Evolutionary conservation across 768 basidiomycete species (phyloP).

Genomic region (Termitomyces sp.): DNA sequence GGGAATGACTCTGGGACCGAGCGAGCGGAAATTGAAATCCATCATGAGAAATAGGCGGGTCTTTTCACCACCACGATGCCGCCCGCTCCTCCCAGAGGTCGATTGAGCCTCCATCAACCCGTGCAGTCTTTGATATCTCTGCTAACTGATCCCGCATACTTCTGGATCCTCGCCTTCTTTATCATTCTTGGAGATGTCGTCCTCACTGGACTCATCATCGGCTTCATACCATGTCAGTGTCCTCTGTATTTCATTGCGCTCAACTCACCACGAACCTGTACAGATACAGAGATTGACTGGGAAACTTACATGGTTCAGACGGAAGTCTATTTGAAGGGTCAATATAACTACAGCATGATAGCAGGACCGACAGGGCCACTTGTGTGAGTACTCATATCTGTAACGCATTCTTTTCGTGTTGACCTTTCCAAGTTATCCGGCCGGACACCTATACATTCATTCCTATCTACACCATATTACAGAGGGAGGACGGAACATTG

Average conservation of each 20-base stretch:
- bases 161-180: slow-evolving; percentile 62
- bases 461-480: slow-evolving; percentile 64
- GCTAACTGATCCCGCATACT: slow-evolving; percentile 55
- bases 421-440: slow-evolving; percentile 72
- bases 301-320: slow-evolving; percentile 93
- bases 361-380: slow-evolving; percentile 90
- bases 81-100: slow-evolving; percentile 3
- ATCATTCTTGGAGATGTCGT: slow-evolving; percentile 72
- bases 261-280: slow-evolving; percentile 15
- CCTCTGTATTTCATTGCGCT: neutral
- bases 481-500: slow-evolving; percentile 54
- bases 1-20: neutral
- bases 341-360: slow-evolving; percentile 78
- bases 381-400: slow-evolving; percentile 54
- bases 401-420: neutral
- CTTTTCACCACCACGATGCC: slow-evolving; percentile 9
- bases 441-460: slow-evolving; percentile 87
- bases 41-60: neutral
- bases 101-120: slow-evolving; percentile 6
- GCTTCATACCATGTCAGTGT: slow-evolving; percentile 74
- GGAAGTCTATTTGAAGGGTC: slow-evolving; percentile 72
- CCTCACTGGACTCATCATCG: slow-evolving; percentile 78
- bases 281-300: slow-evolving; percentile 99
- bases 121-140: slow-evolving; percentile 27
- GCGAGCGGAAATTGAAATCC: slow-evolving; percentile 2